Conservation (phyloP, 345 rosid species). For the Erodium maritimum region DNA sequence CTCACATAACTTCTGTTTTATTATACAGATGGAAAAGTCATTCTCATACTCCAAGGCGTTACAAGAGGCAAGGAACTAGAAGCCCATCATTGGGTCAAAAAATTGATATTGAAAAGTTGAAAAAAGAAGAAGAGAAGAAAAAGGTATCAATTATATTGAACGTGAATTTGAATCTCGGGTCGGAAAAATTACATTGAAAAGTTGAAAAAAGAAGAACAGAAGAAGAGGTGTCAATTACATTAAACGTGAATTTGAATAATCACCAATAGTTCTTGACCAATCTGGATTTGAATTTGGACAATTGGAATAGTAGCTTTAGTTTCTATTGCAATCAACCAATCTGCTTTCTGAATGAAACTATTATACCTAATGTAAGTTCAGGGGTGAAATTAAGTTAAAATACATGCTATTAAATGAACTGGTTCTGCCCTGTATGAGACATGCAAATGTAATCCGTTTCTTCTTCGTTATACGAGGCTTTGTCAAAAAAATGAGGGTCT, state of each 20-base stretch:
- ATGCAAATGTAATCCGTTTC: no score
- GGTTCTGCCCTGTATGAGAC: no score
- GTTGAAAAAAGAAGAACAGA: constrained; percentile 71
- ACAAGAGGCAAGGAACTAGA: constrained; percentile 69
- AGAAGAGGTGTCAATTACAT: constrained; percentile 50
- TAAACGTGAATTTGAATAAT: background rate
- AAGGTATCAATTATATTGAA: constrained; percentile 37
- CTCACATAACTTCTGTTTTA: constrained; percentile 24
- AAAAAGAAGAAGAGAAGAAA: constrained; percentile 77
- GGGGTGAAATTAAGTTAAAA: no score
- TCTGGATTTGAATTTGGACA: no score
- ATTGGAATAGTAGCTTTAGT: no score
- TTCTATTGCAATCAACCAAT: no score
- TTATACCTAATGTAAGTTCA: no score
- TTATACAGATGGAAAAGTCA: constrained; percentile 76
- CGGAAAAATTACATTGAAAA: constrained; percentile 50
- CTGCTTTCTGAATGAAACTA: no score
- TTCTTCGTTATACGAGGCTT: no score
- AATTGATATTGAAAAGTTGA: constrained; percentile 52
- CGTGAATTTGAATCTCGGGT: constrained; percentile 26
- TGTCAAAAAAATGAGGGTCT: no score
- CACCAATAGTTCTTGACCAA: no score
- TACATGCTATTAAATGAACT: no score
- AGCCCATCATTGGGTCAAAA: constrained; percentile 62
- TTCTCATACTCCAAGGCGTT: constrained; percentile 59